Conservation (phyloP, 768 basidiomycete species). For the Tylopilus sp. region DNA sequence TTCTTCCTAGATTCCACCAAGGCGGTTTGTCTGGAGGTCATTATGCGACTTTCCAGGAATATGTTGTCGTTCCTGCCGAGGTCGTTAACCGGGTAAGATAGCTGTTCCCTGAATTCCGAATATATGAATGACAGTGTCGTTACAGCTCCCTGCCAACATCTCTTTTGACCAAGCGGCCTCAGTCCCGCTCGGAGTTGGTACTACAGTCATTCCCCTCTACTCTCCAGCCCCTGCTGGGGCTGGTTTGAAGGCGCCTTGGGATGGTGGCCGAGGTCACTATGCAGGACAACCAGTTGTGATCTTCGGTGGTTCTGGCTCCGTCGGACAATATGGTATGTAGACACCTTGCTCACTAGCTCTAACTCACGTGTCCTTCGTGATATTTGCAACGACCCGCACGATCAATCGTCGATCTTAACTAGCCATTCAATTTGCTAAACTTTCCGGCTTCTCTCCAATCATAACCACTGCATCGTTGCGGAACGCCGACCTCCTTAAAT, state of each 20-base stretch:
- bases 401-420: background rate
- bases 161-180: slow-evolving; percentile 39
- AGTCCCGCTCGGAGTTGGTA: slow-evolving; percentile 31
- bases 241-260: slow-evolving; percentile 35
- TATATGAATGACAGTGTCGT: background rate
- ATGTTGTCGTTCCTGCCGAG: slow-evolving; percentile 23
- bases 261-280: slow-evolving; percentile 28
- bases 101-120: background rate
- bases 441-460: slow-evolving; percentile 37
- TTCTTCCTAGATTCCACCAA: slow-evolving; percentile 18
- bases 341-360: slow-evolving; percentile 12
- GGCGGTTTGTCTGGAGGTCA: background rate
- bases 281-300: slow-evolving; percentile 33
- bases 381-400: background rate
- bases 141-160: slow-evolving; percentile 37
- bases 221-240: slow-evolving; percentile 24
- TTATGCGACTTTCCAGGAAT: slow-evolving; percentile 28
- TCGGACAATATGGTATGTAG: slow-evolving; percentile 37
- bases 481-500: slow-evolving; percentile 31
- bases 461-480: slow-evolving; percentile 39
- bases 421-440: slow-evolving; percentile 35
- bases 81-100: slow-evolving; percentile 11
- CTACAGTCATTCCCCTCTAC: slow-evolving; percentile 34
- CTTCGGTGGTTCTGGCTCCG: slow-evolving; percentile 36
- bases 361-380: background rate